Base-by-base conservation (phyloP, 495 filamentous ascomycete species). In the Saxophila tyrrhenica region DNA sequence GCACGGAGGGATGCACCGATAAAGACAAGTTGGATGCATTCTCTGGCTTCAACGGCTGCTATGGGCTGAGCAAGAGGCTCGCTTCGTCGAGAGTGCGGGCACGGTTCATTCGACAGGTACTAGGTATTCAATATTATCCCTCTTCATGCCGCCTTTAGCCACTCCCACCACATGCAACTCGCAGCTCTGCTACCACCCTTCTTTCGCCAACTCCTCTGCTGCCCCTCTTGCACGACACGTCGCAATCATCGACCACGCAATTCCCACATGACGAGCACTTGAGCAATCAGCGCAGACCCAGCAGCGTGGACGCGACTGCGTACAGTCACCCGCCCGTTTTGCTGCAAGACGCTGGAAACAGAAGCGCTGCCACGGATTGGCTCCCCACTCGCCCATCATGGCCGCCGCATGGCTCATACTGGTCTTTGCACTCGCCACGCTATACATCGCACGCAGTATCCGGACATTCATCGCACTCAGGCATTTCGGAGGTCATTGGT, bases 401-500 rank as follows among this genome's bases (percentile, higher is more conserved):
- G 20, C 48, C 23, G 35, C 48, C 1, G 52, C 52, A 11, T 38
- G 50, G 15, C 42, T 58, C 25, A 21, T 50, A n/a, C 24, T 42
- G 25, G 41, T 32, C 43, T 8, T 61, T 32, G 54, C 55, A 16
- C 52, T 64, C 20, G 25, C 58, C 5, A 38, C 53, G 1, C 29
- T 57, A 20, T 64, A 59, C 50, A 42, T 58, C 23, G 43, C 46
- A 20, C 60, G 42, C 19, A 48, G 58, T 16, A 35, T 60, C 16
- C 52, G 57, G n/a, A 53, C 50, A 2, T 62, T 61, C 50, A 50
- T 38, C 46, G 23, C 58, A 19, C 57, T 66, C 29, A 42, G 43
- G 16, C 45, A 57, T 1, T 66, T 66, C 47, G 59, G 59, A 20
- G 64, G 62, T 19, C 62, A 61, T 25, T 62, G 62, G 62, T 57